Percentiles rank a stretch among this genome's conserved stretches.
These are phyloP conservation scores for Dittrichia graveolens DNA, from an alignment of 129 eudicot species.

Conservation along the genomic window DNA sequence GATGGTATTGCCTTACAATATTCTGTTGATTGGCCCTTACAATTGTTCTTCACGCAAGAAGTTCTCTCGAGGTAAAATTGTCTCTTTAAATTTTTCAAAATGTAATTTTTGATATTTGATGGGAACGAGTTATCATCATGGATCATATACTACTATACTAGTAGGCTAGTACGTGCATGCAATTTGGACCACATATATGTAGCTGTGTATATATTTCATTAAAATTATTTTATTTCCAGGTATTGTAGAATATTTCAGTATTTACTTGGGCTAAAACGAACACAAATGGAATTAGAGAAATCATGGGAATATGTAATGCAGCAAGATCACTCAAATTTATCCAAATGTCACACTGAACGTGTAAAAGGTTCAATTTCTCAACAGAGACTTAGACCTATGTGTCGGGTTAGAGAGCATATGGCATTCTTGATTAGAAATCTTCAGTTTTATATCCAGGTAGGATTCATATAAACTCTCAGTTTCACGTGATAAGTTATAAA, in stretches of 20 bases:
- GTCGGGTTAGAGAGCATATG: conserved; percentile 98
- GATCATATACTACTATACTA: conserved; percentile 9
- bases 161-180: neutral
- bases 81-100: conserved; percentile 7
- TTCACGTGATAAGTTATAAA: neutral
- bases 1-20: conserved; percentile 95
- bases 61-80: conserved; percentile 79
- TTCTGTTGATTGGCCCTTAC: conserved; percentile 96
- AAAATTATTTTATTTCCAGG: conserved; percentile 38
- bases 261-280: conserved; percentile 84
- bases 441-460: conserved; percentile 93
- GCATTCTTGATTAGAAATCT: conserved; percentile 96
- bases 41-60: conserved; percentile 89
- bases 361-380: conserved; percentile 55
- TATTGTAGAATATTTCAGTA: conserved; percentile 87
- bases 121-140: neutral
- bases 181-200: conserved; percentile 10
- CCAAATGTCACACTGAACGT: conserved; percentile 57
- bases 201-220: too few relatives aligned
- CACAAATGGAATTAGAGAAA: conserved; percentile 98
- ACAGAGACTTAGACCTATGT: conserved; percentile 89
- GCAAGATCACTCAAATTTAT: conserved; percentile 87
- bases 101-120: neutral
- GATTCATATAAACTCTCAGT: conserved; percentile 7
- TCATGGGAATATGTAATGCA: conserved; percentile 99